phyloP scores from a whole-genome alignment of 495 filamentous ascomycete genomes.

The Daldinia caldariorum region DNA sequence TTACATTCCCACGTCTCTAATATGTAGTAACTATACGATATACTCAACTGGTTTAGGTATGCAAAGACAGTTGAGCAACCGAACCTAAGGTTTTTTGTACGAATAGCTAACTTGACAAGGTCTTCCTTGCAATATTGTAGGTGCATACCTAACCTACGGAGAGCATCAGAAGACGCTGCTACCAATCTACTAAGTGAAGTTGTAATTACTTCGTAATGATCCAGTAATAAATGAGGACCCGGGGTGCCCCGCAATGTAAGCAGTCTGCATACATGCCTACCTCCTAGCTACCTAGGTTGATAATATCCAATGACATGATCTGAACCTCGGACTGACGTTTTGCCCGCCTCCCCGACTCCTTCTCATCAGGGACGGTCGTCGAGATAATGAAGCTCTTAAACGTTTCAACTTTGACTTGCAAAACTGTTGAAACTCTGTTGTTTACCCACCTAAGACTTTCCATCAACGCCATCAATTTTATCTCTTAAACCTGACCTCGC shows the following conservation, averaged over 20 bases:
- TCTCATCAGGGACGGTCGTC: not conserved
- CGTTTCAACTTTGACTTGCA: not conserved
- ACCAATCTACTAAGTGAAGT: not conserved
- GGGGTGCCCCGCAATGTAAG: slow-evolving; percentile 22
- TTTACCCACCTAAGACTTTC: not conserved
- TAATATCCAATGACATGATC: slow-evolving; percentile 7
- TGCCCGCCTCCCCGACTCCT: slow-evolving; percentile 15
- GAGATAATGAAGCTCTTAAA: not conserved
- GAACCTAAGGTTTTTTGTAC: too few relatives aligned
- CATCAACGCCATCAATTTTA: not conserved
- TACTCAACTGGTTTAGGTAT: too few relatives aligned
- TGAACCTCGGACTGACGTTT: slow-evolving; percentile 16
- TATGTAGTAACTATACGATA: not conserved
- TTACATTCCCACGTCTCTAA: not conserved
- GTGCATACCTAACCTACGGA: too few relatives aligned
- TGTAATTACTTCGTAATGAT: too few relatives aligned
- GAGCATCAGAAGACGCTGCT: too few relatives aligned
- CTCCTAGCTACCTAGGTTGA: not conserved
- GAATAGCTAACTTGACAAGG: not conserved
- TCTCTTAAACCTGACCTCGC: not conserved
- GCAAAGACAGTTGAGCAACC: too few relatives aligned
- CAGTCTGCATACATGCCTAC: not conserved
- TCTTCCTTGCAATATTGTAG: too few relatives aligned
- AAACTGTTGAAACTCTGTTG: not conserved
- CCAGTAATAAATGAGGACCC: slow-evolving; percentile 1